These are phyloP conservation scores for Quercus lobata DNA, from an alignment of 331 rosid species.

Conservation along the genomic window DNA sequence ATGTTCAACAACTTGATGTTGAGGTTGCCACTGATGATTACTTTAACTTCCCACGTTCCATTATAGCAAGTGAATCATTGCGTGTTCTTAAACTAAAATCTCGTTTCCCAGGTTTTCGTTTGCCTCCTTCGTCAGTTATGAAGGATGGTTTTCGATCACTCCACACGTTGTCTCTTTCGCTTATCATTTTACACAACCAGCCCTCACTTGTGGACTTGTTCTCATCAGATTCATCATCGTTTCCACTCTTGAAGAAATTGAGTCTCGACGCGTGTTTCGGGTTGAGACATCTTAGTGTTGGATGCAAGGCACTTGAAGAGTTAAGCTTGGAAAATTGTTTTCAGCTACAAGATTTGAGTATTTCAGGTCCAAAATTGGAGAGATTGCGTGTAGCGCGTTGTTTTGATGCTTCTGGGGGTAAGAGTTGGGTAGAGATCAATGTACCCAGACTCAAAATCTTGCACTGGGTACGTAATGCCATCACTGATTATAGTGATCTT, in stretches of 20 bases:
- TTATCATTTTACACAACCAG: conserved; percentile 36
- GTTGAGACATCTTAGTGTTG: conserved; percentile 40
- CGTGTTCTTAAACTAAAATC: conserved; percentile 51
- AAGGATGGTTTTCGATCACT: conserved; percentile 47
- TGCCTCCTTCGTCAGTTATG: conserved; percentile 68
- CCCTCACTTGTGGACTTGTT: conserved; percentile 60
- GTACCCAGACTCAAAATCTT: conserved; percentile 45
- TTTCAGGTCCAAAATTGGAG: conserved; percentile 39
- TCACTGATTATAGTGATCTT: conserved; percentile 34
- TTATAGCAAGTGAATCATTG: conserved; percentile 46
- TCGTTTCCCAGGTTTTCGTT: conserved; percentile 46
- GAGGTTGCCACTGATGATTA: conserved; percentile 49
- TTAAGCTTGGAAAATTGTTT: conserved; percentile 49
- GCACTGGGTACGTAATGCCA: conserved; percentile 54
- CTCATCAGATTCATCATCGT: conserved; percentile 34
- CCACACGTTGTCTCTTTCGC: conserved; percentile 43
- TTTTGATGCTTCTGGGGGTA: conserved; percentile 37
- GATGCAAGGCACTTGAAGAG: conserved; percentile 44
- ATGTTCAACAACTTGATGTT: conserved; percentile 62
- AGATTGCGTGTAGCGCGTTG: conserved; percentile 40
- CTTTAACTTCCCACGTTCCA: conserved; percentile 70
- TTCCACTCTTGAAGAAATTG: conserved; percentile 52
- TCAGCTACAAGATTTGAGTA: conserved; percentile 48
- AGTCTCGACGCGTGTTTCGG: conserved; percentile 50
- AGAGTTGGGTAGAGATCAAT: conserved; percentile 49